Base-by-base conservation (phyloP, 2,329 filamentous ascomycete species). In the Exophiala bonariae region DNA sequence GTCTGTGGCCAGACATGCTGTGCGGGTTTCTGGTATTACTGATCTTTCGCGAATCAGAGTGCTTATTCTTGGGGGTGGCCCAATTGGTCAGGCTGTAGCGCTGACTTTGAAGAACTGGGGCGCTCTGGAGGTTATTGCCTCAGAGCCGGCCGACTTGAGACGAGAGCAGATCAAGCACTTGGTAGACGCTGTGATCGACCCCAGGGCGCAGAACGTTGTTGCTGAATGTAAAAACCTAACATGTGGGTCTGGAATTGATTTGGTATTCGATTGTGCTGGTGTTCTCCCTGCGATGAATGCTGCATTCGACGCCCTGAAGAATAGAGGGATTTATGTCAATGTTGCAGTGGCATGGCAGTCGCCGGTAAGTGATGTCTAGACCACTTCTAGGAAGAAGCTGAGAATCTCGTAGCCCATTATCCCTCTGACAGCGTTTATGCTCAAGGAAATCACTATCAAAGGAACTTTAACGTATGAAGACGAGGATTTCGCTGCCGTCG, bases 181-280 rank as follows among this genome's bases (percentile, higher is more conserved):
- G 6, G 42, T 17, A 2, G 42, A 19, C 20, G 22, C 16, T 4
- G 31, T 32, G 19, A 26, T 46, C n/a, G 37, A 41, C 22, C 41
- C 42, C 9, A 22, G 22, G 18, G 34, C 14, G 7, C 23, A 44
- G 10, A 35, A 45, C 19, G 52, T 68, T 28, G 63, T 51, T 7
- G 58, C 52, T 1, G 53, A 37, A 18, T 63, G 58, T 26, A 45
- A 54, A n/a, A 56, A 60, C 13, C 16, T 61, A 13, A 64, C 61
- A 5, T 39, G 41, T 30, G 61, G 61, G 2, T 50, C 56, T 35
- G 63, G 62, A 10, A 59, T 64, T 1, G 59, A 65, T 47, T 44
- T 64, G 4, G 60, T 62, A 3, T 65, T 66, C 30, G 63, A 67
- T 46, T 63, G 61, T 48, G 63, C 63, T 6, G 63, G 64, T 2